A percentile compares a stretch with the other conserved stretches of the same genome.
Evolutionary conservation across 768 basidiomycete species (phyloP).

Genomic region (Podaxis mareebaensis): DNA sequence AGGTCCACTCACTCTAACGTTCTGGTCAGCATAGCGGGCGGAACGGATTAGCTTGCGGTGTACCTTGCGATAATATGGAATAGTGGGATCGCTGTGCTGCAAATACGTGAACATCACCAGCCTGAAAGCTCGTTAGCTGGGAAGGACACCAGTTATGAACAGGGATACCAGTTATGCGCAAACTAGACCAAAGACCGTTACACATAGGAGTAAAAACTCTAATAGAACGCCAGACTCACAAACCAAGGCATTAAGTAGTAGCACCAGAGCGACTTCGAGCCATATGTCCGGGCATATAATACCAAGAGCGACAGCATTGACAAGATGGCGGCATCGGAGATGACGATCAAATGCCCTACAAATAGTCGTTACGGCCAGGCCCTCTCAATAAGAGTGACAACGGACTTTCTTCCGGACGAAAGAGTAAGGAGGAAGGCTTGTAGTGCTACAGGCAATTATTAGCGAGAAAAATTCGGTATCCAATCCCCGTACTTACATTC

Average conservation of each 20-base stretch:
- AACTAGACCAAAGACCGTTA: constrained; percentile 28
- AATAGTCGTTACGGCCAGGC: background rate
- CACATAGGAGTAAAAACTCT: background rate
- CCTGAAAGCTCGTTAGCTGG: constrained; percentile 31
- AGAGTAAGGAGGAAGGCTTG: constrained; percentile 42
- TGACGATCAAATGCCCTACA: constrained; percentile 35
- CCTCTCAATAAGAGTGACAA: background rate
- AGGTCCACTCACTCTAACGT: constrained; percentile 52
- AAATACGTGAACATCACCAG: constrained; percentile 64
- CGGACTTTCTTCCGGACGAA: constrained; percentile 46
- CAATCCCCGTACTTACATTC: constrained; percentile 32
- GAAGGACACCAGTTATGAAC: background rate
- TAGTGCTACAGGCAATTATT: constrained; percentile 36
- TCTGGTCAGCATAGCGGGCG: background rate
- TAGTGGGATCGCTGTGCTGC: constrained; percentile 59
- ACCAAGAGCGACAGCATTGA: constrained; percentile 38
- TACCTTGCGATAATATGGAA: constrained; percentile 59
- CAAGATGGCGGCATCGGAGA: constrained; percentile 43
- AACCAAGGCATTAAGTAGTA: constrained; percentile 54
- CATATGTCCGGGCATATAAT: constrained; percentile 28
- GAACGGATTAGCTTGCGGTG: background rate
- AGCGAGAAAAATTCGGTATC: background rate
- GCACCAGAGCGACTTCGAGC: constrained; percentile 34
- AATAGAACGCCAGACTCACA: constrained; percentile 27
- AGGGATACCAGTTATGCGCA: constrained; percentile 44